Evolutionary conservation across 331 rosid species (phyloP).

Genomic region (Dryas integrifolia): DNA sequence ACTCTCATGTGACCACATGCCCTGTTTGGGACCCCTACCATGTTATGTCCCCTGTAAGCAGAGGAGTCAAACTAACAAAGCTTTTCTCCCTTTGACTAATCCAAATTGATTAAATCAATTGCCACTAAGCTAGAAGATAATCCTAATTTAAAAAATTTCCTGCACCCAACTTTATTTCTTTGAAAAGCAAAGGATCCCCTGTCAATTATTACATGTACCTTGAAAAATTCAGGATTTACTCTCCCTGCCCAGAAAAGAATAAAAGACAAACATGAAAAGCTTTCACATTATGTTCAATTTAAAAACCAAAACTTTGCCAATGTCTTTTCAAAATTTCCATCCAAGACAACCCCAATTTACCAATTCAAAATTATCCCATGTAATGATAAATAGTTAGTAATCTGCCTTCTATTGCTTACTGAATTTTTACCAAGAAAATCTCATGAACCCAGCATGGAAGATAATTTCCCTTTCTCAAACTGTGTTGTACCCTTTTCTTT

Average conservation of each 20-base stretch:
- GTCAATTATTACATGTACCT: slow-evolving; percentile 2
- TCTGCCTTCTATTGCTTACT: too few species aligned
- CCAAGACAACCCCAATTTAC: background rate
- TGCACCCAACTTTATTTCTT: slow-evolving; percentile 23
- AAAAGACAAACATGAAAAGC: background rate
- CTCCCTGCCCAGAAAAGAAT: background rate
- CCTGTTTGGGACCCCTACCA: slow-evolving; percentile 47
- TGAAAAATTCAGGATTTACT: background rate
- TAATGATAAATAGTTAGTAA: background rate
- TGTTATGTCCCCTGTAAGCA: slow-evolving; percentile 59
- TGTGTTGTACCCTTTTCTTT: background rate
- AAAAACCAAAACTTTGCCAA: background rate
- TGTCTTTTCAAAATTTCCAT: background rate
- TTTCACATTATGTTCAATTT: background rate
- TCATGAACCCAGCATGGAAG: too few species aligned
- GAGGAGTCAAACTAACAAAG: slow-evolving; percentile 54
- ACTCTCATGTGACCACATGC: slow-evolving; percentile 94
- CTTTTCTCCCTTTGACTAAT: slow-evolving; percentile 53
- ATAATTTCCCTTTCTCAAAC: too few species aligned
- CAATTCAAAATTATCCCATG: background rate
- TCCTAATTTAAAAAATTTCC: slow-evolving; percentile 24
- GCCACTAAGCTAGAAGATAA: slow-evolving; percentile 32
- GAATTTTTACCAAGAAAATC: too few species aligned
- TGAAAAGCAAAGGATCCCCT: slow-evolving; percentile 22
- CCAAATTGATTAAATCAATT: slow-evolving; percentile 23